Percentiles rank a stretch among this genome's conserved stretches.
Conservation (phyloP, 257 asterid species). For the Coffea canephora region DNA sequence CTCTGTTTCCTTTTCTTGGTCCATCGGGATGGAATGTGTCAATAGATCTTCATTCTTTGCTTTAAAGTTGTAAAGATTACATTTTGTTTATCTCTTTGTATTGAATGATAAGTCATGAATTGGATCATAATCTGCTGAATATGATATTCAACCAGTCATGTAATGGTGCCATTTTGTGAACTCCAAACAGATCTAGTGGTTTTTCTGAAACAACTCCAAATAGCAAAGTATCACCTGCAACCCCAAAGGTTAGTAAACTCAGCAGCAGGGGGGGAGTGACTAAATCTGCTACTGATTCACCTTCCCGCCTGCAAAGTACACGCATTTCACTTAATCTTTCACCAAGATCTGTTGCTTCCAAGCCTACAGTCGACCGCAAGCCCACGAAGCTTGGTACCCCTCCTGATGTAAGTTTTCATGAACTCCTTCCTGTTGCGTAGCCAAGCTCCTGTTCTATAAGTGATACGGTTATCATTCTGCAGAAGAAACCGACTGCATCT, state of each 20-base stretch:
- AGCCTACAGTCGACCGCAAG: conserved; percentile 57
- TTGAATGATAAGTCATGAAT: background rate
- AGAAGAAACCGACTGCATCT: conserved; percentile 51
- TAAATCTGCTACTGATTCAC: conserved; percentile 66
- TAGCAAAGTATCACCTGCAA: conserved; percentile 47
- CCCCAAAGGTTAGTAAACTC: conserved; percentile 50
- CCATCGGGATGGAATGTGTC: background rate
- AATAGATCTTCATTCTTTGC: conserved; percentile 7
- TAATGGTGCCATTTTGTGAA: conserved; percentile 14
- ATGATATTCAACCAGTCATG: background rate
- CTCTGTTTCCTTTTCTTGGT: background rate
- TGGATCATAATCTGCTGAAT: background rate
- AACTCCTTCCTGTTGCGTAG: background rate
- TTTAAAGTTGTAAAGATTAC: conserved; percentile 9
- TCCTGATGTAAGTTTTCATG: conserved; percentile 59
- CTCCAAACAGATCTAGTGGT: conserved; percentile 51
- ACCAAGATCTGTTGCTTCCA: conserved; percentile 59
- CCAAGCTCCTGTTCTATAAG: background rate
- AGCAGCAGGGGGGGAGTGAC: conserved; percentile 60
- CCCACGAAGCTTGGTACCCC: conserved; percentile 62
- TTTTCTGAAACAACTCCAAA: conserved; percentile 63
- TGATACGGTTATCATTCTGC: conserved; percentile 17
- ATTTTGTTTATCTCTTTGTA: conserved; percentile 6
- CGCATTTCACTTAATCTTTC: conserved; percentile 59
- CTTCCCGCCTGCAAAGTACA: conserved; percentile 52